A percentile compares a stretch with the other conserved stretches of the same genome.
These are phyloP conservation scores for Pseudopyrenochaeta lycopersici DNA, from an alignment of 2,329 filamentous ascomycete species.

Conservation along the genomic window DNA sequence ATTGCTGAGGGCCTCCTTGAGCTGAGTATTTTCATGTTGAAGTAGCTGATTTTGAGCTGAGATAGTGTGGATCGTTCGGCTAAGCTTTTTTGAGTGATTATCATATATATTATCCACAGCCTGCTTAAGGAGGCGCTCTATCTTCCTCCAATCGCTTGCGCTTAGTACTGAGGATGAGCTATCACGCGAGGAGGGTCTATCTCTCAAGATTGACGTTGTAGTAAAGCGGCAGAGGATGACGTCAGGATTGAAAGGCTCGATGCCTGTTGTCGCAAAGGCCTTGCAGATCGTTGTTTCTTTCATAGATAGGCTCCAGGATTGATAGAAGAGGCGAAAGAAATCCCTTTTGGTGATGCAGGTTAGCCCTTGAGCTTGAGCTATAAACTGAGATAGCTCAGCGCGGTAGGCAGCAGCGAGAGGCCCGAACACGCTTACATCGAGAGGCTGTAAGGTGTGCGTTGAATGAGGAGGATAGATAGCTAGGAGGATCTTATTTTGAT, in stretches of 20 bases:
- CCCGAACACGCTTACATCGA: slow-evolving; percentile 10
- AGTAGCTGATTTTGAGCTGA: slow-evolving; percentile 9
- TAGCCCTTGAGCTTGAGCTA: slow-evolving; percentile 1
- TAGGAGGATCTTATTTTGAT: slow-evolving; percentile 7
- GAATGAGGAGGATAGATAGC: slow-evolving; percentile 1
- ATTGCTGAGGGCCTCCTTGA: slow-evolving; percentile 1
- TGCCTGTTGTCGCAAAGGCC: slow-evolving; percentile 10
- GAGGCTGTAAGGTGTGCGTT: slow-evolving; percentile 5
- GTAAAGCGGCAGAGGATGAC: neutral
- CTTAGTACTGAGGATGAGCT: slow-evolving; percentile 6
- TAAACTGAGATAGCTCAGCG: slow-evolving; percentile 3
- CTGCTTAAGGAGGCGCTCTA: slow-evolving; percentile 3
- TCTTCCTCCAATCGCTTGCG: slow-evolving; percentile 11
- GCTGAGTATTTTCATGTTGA: slow-evolving; percentile 2
- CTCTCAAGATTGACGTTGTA: neutral
- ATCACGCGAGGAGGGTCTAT: neutral
- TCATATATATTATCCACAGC: neutral
- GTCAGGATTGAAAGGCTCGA: slow-evolving; percentile 8
- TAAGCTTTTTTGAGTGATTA: slow-evolving; percentile 7
- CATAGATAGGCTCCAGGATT: slow-evolving; percentile 8
- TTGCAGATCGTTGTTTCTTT: slow-evolving; percentile 3
- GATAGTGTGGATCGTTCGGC: slow-evolving; percentile 4
- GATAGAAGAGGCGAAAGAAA: slow-evolving; percentile 16
- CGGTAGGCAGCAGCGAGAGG: slow-evolving; percentile 7
- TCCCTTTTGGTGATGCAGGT: slow-evolving; percentile 10